A percentile compares a stretch with the other conserved stretches of the same genome.
phyloP scores from a whole-genome alignment of 768 basidiomycete genomes.

The Termitomyces sp. region DNA sequence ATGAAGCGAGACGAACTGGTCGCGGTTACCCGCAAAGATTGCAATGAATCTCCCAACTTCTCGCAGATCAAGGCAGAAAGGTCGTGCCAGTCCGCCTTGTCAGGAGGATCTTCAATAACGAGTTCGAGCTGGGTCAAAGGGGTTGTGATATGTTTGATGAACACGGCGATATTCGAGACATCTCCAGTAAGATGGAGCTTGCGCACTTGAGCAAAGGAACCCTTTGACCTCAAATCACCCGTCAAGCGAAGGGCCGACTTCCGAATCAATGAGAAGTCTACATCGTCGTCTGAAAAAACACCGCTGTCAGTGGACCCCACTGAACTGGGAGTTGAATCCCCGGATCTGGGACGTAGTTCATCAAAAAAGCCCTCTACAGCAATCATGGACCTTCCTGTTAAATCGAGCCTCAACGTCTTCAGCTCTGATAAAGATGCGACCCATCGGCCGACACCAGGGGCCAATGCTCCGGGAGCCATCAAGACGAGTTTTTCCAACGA shows the following conservation, averaged over 20 bases:
- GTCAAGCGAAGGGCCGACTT: slow-evolving; percentile 65
- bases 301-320: slow-evolving; percentile 68
- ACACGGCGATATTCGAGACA: slow-evolving; percentile 63
- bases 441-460: slow-evolving; percentile 71
- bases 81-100: slow-evolving; percentile 71
- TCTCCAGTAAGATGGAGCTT: slow-evolving; percentile 68
- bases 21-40: slow-evolving; percentile 57
- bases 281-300: slow-evolving; percentile 72
- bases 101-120: slow-evolving; percentile 75
- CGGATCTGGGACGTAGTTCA: slow-evolving; percentile 58
- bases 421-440: slow-evolving; percentile 57
- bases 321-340: slow-evolving; percentile 66
- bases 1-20: slow-evolving; percentile 73
- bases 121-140: slow-evolving; percentile 67
- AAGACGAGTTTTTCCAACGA: slow-evolving; percentile 57
- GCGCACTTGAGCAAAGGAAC: slow-evolving; percentile 53
- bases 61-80: slow-evolving; percentile 60
- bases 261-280: slow-evolving; percentile 72
- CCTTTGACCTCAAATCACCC: slow-evolving; percentile 50
- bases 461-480: slow-evolving; percentile 70
- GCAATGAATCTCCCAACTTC: slow-evolving; percentile 53
- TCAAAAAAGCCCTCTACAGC: slow-evolving; percentile 82
- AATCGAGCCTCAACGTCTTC: slow-evolving; percentile 63
- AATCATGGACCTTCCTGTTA: slow-evolving; percentile 60
- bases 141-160: slow-evolving; percentile 64